Percentiles rank a stretch among this genome's conserved stretches.
Conservation (phyloP, 2,329 filamentous ascomycete species). For the Talaromyces rugulosus region DNA sequence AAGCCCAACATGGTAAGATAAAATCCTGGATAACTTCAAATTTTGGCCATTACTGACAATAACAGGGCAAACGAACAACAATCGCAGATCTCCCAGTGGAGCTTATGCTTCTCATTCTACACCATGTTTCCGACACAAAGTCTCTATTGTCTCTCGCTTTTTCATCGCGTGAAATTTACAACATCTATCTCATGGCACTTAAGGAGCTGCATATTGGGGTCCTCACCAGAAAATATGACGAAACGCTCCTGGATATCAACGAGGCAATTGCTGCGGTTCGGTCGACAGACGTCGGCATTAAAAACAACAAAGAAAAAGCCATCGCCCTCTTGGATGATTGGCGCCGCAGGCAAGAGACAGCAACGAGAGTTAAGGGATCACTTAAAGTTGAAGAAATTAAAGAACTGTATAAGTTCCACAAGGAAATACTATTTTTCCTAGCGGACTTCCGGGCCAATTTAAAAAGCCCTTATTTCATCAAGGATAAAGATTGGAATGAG, state of each 20-base stretch:
- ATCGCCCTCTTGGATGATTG: neutral
- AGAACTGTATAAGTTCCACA: conserved; percentile 3
- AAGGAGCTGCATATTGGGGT: neutral
- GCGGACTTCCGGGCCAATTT: neutral
- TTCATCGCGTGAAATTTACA: neutral
- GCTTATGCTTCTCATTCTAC: neutral
- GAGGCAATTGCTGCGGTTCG: neutral
- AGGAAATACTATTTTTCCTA: neutral
- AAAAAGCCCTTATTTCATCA: neutral
- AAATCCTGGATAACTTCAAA: neutral
- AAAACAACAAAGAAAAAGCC: neutral
- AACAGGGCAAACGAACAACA: neutral
- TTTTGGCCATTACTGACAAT: neutral
- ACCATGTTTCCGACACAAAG: neutral
- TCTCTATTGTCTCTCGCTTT: neutral
- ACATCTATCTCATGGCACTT: neutral
- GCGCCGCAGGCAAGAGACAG: neutral
- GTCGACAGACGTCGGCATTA: neutral
- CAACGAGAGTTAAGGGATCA: neutral
- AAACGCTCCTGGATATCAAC: neutral
- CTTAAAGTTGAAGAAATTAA: neutral
- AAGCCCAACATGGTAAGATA: neutral
- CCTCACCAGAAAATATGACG: neutral
- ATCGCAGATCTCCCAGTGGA: neutral
- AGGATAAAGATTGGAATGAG: neutral